Base-by-base conservation (phyloP, 306 rosid genomes). In the Pyrus bretschneideri region DNA sequence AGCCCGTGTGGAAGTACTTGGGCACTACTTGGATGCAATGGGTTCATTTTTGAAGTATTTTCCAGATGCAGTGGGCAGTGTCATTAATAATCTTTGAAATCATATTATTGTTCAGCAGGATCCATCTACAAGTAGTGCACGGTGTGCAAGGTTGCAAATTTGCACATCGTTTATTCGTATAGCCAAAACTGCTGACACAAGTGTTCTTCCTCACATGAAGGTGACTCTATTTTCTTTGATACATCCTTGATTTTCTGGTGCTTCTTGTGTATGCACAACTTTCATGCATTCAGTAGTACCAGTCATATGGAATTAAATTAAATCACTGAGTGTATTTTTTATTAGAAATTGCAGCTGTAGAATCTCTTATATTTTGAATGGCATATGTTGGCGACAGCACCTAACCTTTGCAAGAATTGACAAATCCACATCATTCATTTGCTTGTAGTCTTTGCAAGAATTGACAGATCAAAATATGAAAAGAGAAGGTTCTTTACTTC, bases 161-260 rank as follows among this genome's bases (percentile, higher is more conserved):
- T 95, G 99, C 82, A 79, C 97, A 65, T 95, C 99, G 65, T 95
- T 95, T 83, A 95, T 95, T 80, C 93, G 97, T 81, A 90, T 92
- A 49, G 97, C 99, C 44, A 95, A 95, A 86, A 81, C 98, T 67
- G 92, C 97, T 78, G 97, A 92, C 82, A 90, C 85, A 91, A 89
- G 97, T 79, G 82, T 92, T 78, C 85, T 95, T 83, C 99, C 99
- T 81, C 98, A 95, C 83, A 92, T 95, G 99, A 95, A 95, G 97
- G 99, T 90, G 72, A 75, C 45, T 73, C 51, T 69, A 40, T 12
- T 25, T 81, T 82, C 23, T 38, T 63, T 8, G 3, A 72, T 42
- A 30, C 44, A 13, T 73, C 59, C 63, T 5, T 58, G 17, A 22
- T 23, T 9, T 29, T 35, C 44, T 58, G 38, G 38, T 25, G 18